These are phyloP conservation scores for Candida buenavistaensis DNA, from an alignment of 1,139 yeast genomes.

Conservation along the genomic window DNA sequence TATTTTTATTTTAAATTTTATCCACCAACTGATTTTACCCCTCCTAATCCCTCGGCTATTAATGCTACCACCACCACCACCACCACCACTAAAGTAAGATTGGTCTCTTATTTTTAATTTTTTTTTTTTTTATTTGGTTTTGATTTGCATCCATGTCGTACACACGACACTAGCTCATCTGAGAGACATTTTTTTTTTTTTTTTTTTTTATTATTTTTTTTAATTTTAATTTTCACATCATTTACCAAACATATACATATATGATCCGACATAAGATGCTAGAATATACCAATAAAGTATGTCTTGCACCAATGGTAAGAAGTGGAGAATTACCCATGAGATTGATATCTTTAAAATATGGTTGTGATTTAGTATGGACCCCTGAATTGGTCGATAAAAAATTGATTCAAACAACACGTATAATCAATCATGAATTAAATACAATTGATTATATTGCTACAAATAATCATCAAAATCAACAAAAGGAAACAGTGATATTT, in stretches of 20 bases:
- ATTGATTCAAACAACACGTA: conserved; percentile 65
- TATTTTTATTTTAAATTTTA: too few species aligned
- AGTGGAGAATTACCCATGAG: conserved; percentile 93
- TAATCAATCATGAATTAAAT: conserved; percentile 51
- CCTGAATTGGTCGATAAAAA: conserved; percentile 93
- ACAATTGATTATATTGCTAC: conserved; percentile 58
- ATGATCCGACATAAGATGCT: conserved; percentile 13
- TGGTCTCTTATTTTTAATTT: too few species aligned
- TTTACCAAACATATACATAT: too few species aligned
- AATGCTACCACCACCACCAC: too few species aligned
- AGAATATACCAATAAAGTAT: conserved; percentile 59
- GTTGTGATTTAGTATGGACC: conserved; percentile 94
- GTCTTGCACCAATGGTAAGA: conserved; percentile 94
- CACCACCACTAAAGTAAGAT: too few species aligned
- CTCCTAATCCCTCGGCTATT: too few species aligned
- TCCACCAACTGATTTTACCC: too few species aligned
- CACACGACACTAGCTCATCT: too few species aligned
- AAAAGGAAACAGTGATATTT: conserved; percentile 50
- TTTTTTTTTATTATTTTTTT: too few species aligned
- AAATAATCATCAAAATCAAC: conserved; percentile 17
- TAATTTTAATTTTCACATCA: background rate
- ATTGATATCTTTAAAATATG: conserved; percentile 71
- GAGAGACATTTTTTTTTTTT: too few species aligned
- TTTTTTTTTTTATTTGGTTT: too few species aligned
- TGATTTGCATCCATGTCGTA: too few species aligned